These are phyloP conservation scores for Syzygium syzygioides DNA, from an alignment of 441 rosid species.

Conservation along the genomic window DNA sequence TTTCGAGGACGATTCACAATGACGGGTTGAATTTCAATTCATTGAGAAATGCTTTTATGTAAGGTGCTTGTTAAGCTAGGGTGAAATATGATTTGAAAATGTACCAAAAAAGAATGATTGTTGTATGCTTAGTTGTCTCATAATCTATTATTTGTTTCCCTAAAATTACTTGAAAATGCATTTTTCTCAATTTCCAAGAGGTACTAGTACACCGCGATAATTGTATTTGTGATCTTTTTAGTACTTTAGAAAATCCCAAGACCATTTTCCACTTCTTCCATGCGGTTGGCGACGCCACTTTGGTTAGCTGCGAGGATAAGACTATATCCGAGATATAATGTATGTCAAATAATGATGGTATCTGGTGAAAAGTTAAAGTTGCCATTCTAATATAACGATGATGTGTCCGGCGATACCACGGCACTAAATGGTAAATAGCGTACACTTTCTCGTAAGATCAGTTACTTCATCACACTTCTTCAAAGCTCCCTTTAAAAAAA, in stretches of 20 bases:
- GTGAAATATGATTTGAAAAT: neutral
- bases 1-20: neutral
- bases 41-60: neutral
- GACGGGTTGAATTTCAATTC: neutral
- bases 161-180: neutral
- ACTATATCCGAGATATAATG: neutral
- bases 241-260: neutral
- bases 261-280: neutral
- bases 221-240: neutral
- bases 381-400: neutral
- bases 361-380: neutral
- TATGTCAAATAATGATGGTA: neutral
- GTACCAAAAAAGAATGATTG: neutral
- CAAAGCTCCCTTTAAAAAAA: neutral
- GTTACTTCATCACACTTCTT: neutral
- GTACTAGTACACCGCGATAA: fast-evolving
- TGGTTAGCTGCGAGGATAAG: neutral
- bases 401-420: fast-evolving
- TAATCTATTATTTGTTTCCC: neutral
- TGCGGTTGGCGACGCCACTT: neutral
- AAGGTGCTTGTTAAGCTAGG: neutral
- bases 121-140: neutral
- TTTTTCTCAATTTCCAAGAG: neutral
- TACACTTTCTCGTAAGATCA: neutral
- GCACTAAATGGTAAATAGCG: neutral